Evolutionary conservation across 805 yeast species (phyloP).

Genomic region (Monosporozyma siamensis): DNA sequence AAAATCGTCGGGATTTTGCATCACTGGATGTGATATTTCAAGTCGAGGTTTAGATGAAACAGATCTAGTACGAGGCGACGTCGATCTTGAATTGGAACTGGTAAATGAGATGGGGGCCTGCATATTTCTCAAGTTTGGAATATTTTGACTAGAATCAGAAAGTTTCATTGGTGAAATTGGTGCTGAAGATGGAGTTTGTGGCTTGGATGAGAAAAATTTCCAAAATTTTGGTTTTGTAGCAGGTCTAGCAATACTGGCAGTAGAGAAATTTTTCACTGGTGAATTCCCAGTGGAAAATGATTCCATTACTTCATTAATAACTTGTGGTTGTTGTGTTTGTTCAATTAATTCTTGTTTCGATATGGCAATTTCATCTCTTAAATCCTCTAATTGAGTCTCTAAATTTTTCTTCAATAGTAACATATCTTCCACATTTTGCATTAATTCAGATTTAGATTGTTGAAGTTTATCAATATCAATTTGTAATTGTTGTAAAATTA

Average conservation of each 20-base stretch:
- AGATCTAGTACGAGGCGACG: background rate
- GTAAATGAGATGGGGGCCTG: background rate
- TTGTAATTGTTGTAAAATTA: background rate
- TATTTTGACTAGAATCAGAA: slow-evolving; percentile 4
- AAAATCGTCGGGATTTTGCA: slow-evolving; percentile 31
- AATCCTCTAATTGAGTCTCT: slow-evolving; percentile 4
- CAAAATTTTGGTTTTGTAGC: slow-evolving; percentile 29
- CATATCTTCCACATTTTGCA: slow-evolving; percentile 4
- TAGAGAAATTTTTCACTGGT: slow-evolving; percentile 15
- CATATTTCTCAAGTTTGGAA: background rate
- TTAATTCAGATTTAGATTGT: slow-evolving; percentile 2
- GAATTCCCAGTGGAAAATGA: slow-evolving; percentile 5
- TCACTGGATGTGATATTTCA: slow-evolving; percentile 31
- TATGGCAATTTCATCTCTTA: slow-evolving; percentile 3
- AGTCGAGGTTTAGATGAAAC: slow-evolving; percentile 6
- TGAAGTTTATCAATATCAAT: slow-evolving; percentile 6
- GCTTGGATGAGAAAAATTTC: slow-evolving; percentile 22
- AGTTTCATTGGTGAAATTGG: background rate
- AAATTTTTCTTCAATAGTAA: slow-evolving; percentile 3
- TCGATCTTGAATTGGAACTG: background rate
- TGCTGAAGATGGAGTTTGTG: background rate
- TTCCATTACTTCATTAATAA: background rate
- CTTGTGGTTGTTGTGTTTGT: background rate
- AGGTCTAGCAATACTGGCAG: slow-evolving; percentile 18
- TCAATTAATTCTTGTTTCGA: background rate